These are phyloP conservation scores for Ilyonectria mors-panacis DNA, from an alignment of 2,329 filamentous ascomycete genomes.

Conservation along the genomic window DNA sequence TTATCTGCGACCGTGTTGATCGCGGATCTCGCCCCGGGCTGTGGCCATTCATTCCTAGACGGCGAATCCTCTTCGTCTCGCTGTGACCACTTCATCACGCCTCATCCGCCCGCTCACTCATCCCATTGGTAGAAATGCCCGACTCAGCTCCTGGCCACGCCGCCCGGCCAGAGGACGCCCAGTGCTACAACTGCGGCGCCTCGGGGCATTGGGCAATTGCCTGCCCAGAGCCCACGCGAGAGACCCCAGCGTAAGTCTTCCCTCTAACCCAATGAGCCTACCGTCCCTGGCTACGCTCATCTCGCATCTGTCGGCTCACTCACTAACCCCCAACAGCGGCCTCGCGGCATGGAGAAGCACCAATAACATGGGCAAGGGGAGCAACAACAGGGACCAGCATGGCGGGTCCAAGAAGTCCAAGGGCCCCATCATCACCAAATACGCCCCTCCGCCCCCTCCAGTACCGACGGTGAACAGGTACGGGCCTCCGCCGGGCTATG, in stretches of 20 bases:
- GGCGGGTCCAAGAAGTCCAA: conserved; percentile 51
- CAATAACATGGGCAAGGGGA: conserved; percentile 46
- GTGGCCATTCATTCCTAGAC: neutral
- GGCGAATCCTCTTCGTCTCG: conserved; percentile 18
- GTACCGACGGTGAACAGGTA: conserved; percentile 38
- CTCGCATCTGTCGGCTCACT: conserved; percentile 16
- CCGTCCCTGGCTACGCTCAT: neutral
- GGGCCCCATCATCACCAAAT: conserved; percentile 55
- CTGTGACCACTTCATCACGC: conserved; percentile 7
- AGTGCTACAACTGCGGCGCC: conserved; percentile 70
- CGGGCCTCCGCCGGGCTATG: conserved; percentile 45
- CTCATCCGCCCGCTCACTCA: conserved; percentile 11
- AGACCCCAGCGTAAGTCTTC: conserved; percentile 65
- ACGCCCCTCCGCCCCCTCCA: conserved; percentile 47
- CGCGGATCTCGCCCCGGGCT: neutral
- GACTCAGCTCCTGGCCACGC: conserved; percentile 48
- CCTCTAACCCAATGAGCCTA: neutral
- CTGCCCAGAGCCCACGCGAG: conserved; percentile 66
- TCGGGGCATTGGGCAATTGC: conserved; percentile 67
- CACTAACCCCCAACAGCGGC: conserved; percentile 48
- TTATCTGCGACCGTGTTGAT: conserved; percentile 22
- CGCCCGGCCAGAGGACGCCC: conserved; percentile 53
- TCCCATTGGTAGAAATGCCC: conserved; percentile 44
- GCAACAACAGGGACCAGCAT: conserved; percentile 48
- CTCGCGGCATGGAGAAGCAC: conserved; percentile 56